Percentiles rank a stretch among this genome's conserved stretches.
phyloP scores from a whole-genome alignment of 2,329 filamentous ascomycete genomes.

The Diaporthe destruens region DNA sequence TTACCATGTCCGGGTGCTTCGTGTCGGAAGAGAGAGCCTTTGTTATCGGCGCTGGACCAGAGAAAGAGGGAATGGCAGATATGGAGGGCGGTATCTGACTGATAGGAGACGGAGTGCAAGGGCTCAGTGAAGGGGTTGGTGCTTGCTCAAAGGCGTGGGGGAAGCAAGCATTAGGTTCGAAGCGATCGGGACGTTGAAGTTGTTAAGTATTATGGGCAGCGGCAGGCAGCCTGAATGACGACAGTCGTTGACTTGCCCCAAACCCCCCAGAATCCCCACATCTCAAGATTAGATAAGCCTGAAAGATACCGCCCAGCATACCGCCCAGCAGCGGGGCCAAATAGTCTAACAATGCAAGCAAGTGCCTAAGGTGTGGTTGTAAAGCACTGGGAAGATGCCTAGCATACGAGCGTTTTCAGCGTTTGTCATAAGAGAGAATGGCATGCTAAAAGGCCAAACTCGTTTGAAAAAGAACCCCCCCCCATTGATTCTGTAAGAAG shows the following conservation, averaged over 20 bases:
- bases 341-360: neutral
- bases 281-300: slow-evolving; percentile 22
- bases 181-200: neutral
- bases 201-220: slow-evolving; percentile 9
- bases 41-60: neutral
- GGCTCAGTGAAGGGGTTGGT: neutral
- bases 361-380: neutral
- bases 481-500: slow-evolving; percentile 2
- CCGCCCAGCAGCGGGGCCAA: neutral
- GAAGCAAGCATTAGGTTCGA: neutral
- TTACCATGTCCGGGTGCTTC: slow-evolving; percentile 44
- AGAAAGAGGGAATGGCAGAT: neutral
- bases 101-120: neutral
- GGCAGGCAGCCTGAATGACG: slow-evolving; percentile 39
- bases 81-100: neutral
- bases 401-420: neutral
- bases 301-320: too few species aligned
- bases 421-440: neutral
- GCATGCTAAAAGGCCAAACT: neutral
- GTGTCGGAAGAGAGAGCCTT: neutral
- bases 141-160: neutral
- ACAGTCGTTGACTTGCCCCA: slow-evolving; percentile 22
- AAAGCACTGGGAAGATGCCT: neutral
- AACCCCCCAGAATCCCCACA: neutral
- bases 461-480: neutral